phyloP scores from a whole-genome alignment of 805 yeast genomes.

The Phaffomyces opuntiae region DNA sequence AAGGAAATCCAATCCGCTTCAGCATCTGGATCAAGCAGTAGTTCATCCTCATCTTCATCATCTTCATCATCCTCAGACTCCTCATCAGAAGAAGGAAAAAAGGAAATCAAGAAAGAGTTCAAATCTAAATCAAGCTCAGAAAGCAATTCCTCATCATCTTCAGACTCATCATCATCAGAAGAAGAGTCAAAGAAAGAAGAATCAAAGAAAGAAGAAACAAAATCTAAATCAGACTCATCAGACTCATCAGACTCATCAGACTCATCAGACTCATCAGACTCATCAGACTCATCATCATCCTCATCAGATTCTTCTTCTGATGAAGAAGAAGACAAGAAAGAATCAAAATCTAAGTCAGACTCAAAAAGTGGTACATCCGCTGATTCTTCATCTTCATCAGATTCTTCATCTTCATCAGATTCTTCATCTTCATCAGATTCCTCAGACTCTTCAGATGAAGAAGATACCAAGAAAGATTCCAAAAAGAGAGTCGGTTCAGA shows the following conservation, averaged over 20 bases:
- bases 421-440: conserved; percentile 16
- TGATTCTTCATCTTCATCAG: too few species aligned
- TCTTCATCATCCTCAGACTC: conserved; percentile 9
- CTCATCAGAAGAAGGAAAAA: not conserved
- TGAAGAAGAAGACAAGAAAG: too few species aligned
- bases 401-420: conserved; percentile 7
- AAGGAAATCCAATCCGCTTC: conserved; percentile 1
- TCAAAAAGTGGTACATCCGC: conserved; percentile 16
- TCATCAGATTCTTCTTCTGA: conserved; percentile 10
- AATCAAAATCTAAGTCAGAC: conserved; percentile 7
- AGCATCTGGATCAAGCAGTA: not conserved
- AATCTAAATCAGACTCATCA: not conserved
- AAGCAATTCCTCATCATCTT: conserved; percentile 12
- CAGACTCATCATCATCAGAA: conserved; percentile 7
- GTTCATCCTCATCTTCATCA: conserved; percentile 9
- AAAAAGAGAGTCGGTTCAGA: conserved; percentile 19
- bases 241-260: conserved; percentile 3
- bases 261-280: conserved; percentile 13
- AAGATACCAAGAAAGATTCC: conserved; percentile 11
- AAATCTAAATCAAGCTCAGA: conserved; percentile 11
- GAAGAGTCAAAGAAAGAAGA: too few species aligned
- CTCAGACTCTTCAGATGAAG: conserved; percentile 19
- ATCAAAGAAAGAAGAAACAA: too few species aligned
- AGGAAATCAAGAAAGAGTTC: too few species aligned
- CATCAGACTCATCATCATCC: conserved; percentile 5